Percentiles rank a stretch among this genome's conserved stretches.
These are phyloP conservation scores for Chrysanthemum lavandulifolium DNA, from an alignment of 129 eudicot species.

Conservation along the genomic window DNA sequence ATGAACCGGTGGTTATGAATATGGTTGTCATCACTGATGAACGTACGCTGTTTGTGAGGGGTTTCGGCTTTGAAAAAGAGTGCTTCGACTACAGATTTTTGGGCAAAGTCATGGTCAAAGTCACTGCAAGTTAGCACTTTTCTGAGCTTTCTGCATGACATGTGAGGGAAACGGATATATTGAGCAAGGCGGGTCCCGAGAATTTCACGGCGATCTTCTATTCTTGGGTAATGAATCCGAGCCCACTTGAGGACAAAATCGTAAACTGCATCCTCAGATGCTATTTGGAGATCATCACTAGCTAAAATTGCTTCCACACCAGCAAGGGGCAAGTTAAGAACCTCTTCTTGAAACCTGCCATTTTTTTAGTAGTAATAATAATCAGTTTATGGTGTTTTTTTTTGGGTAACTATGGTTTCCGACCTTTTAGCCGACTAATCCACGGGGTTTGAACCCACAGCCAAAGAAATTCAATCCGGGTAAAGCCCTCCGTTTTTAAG, in stretches of 20 bases:
- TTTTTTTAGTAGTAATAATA: neutral
- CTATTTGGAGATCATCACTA: slow-evolving; percentile 75
- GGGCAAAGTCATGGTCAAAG: slow-evolving; percentile 50
- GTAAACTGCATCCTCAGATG: slow-evolving; percentile 75
- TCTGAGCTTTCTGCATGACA: slow-evolving; percentile 75
- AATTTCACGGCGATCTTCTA: slow-evolving; percentile 64
- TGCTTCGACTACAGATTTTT: slow-evolving; percentile 67
- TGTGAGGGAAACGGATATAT: slow-evolving; percentile 68
- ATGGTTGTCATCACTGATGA: slow-evolving; percentile 39
- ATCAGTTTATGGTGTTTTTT: no score
- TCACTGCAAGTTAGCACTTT: slow-evolving; percentile 52
- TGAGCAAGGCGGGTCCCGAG: slow-evolving; percentile 43
- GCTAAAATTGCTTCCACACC: slow-evolving; percentile 66
- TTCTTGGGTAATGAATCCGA: slow-evolving; percentile 51
- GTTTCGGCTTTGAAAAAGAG: slow-evolving; percentile 74
- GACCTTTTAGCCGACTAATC: no score
- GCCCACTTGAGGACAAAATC: slow-evolving; percentile 73
- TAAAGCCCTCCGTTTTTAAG: no score
- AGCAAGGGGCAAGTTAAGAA: slow-evolving; percentile 60
- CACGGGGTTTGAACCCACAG: no score
- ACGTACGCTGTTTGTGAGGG: slow-evolving; percentile 55
- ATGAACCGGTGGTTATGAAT: slow-evolving; percentile 30
- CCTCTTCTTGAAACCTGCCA: slow-evolving; percentile 63
- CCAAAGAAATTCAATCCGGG: no score
- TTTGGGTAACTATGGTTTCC: no score